Conservation (phyloP, 2,329 filamentous ascomycete species). For the Didymella exigua region DNA sequence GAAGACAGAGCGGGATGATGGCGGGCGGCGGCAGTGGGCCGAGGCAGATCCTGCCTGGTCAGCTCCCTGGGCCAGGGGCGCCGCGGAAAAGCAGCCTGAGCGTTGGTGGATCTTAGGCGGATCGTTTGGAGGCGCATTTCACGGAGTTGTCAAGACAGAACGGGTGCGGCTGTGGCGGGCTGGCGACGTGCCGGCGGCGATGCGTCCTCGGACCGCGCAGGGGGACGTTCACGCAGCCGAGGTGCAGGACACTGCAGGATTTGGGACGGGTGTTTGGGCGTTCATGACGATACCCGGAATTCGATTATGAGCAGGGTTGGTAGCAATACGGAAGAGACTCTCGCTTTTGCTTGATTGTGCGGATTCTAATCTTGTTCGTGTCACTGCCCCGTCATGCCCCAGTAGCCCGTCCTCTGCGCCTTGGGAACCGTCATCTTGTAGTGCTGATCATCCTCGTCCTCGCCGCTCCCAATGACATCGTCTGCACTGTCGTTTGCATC, state of each 20-base stretch:
- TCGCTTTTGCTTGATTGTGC: no score
- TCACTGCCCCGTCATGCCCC: slow-evolving; percentile 29
- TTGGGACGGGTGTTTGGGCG: background rate
- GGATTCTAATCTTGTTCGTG: no score
- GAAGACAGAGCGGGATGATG: slow-evolving; percentile 41
- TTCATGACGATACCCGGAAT: background rate
- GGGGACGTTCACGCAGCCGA: background rate
- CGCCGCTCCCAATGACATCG: slow-evolving; percentile 28
- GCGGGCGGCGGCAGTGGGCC: slow-evolving; percentile 23
- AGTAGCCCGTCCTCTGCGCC: slow-evolving; percentile 30
- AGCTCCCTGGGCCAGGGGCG: slow-evolving; percentile 42
- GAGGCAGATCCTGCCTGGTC: slow-evolving; percentile 46
- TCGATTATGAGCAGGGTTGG: background rate
- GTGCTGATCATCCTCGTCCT: slow-evolving; percentile 40
- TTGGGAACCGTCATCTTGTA: slow-evolving; percentile 38
- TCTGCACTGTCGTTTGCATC: slow-evolving; percentile 27
- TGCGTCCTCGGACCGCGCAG: background rate
- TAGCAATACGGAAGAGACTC: no score
- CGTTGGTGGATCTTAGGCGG: slow-evolving; percentile 24
- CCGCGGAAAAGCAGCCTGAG: slow-evolving; percentile 42
- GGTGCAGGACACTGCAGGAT: background rate
- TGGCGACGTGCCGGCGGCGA: background rate
- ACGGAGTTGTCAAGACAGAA: background rate
- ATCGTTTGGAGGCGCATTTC: background rate
- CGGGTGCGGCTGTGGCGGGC: background rate